A percentile compares a stretch with the other conserved stretches of the same genome.
phyloP scores from a whole-genome alignment of 1,139 yeast genomes.

The Geotrichum restrictum region DNA sequence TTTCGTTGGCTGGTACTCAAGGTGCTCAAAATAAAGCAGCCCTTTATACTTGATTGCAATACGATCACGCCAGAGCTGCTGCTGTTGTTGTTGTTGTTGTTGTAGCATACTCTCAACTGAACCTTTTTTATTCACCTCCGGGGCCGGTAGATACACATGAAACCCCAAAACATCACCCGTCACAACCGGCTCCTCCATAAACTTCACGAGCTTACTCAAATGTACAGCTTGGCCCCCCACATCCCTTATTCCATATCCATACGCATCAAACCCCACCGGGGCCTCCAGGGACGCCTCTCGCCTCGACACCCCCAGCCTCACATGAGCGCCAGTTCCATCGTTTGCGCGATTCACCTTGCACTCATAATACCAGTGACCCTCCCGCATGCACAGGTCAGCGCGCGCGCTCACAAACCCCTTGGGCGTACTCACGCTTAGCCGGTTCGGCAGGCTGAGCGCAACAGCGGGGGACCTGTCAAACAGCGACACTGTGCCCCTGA shows the following conservation, averaged over 20 bases:
- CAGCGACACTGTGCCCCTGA: constrained; percentile 54
- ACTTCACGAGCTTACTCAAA: constrained; percentile 59
- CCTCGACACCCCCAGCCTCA: constrained; percentile 76
- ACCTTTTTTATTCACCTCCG: neutral
- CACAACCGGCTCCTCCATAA: constrained; percentile 53
- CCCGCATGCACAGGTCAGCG: constrained; percentile 68
- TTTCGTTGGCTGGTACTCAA: constrained; percentile 74
- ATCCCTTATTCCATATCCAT: constrained; percentile 88
- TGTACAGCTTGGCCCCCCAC: constrained; percentile 75
- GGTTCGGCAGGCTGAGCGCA: constrained; percentile 43
- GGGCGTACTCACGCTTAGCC: constrained; percentile 47
- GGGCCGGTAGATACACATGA: constrained; percentile 62
- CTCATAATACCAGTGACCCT: constrained; percentile 82
- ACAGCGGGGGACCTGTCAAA: constrained; percentile 71
- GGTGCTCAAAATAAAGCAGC: constrained; percentile 76
- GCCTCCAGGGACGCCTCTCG: constrained; percentile 89
- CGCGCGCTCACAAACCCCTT: constrained; percentile 82
- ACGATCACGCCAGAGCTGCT: constrained; percentile 63
- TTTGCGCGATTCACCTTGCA: constrained; percentile 50
- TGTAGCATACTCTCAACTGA: constrained; percentile 4
- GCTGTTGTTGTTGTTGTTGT: neutral
- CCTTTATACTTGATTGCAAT: constrained; percentile 82
- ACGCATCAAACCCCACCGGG: constrained; percentile 93
- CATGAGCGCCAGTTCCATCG: constrained; percentile 47
- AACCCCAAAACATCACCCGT: constrained; percentile 84